These are phyloP conservation scores for Marasmius sp. DNA, from an alignment of 1,284 basidiomycete species.

Conservation along the genomic window DNA sequence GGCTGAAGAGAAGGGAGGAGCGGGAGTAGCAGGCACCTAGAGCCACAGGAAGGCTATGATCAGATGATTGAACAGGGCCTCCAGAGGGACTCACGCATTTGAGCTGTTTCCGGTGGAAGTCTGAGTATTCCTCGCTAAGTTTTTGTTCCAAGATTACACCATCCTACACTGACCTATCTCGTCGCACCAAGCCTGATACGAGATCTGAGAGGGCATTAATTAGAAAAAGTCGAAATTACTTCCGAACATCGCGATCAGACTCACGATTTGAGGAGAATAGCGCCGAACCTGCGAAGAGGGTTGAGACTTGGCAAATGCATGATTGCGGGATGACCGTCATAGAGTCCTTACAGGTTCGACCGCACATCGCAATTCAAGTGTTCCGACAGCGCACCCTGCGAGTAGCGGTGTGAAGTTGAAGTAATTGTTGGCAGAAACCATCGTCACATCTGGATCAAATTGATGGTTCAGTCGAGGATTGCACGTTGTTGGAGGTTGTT, in stretches of 20 bases:
- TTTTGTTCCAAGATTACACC: background rate
- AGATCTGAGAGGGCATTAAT: slow-evolving; percentile 35
- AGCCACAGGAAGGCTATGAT: background rate
- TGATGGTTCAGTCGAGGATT: background rate
- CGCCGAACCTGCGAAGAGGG: slow-evolving; percentile 43
- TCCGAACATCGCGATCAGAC: slow-evolving; percentile 17
- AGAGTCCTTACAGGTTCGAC: slow-evolving; percentile 68
- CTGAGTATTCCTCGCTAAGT: slow-evolving; percentile 30
- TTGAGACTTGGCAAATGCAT: slow-evolving; percentile 9
- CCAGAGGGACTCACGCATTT: slow-evolving; percentile 46
- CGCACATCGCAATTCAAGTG: slow-evolving; percentile 78
- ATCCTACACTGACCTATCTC: slow-evolving; percentile 44
- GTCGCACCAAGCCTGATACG: slow-evolving; percentile 76
- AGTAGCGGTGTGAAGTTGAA: slow-evolving; percentile 86
- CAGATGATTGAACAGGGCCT: background rate
- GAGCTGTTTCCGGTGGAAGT: slow-evolving; percentile 62
- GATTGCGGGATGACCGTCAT: slow-evolving; percentile 1
- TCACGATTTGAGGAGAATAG: slow-evolving; percentile 56
- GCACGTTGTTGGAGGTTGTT: background rate
- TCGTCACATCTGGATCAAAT: slow-evolving; percentile 53
- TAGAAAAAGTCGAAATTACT: background rate
- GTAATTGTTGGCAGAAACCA: slow-evolving; percentile 75
- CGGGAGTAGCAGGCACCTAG: slow-evolving; percentile 59
- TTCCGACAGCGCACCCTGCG: slow-evolving; percentile 78
- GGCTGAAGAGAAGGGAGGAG: slow-evolving; percentile 28